phyloP scores from a whole-genome alignment of 2,329 filamentous ascomycete genomes.

The Sordariomycetes sp. region DNA sequence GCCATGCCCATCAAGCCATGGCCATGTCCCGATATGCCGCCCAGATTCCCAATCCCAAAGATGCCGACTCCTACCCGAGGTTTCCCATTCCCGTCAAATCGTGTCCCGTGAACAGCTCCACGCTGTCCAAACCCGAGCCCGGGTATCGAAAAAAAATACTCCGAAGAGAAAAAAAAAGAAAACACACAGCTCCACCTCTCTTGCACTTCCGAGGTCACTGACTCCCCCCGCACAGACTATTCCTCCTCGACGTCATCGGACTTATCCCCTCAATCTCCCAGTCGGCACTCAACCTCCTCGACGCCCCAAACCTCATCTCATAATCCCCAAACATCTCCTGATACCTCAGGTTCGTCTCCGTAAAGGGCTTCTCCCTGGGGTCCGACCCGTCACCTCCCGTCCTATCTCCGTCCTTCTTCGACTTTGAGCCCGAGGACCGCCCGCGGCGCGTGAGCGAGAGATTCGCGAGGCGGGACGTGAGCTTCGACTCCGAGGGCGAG shows the following conservation, averaged over 20 bases:
- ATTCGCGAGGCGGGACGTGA: conserved; percentile 18
- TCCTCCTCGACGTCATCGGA: conserved; percentile 6
- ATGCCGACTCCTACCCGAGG: not conserved
- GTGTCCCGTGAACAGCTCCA: not conserved
- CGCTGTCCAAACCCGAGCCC: not conserved
- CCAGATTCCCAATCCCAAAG: not conserved
- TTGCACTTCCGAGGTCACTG: not conserved
- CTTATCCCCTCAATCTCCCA: conserved; percentile 4
- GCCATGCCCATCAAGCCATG: not conserved
- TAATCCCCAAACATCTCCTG: conserved; percentile 32
- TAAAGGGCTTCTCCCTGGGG: conserved; percentile 30
- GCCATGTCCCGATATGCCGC: not conserved
- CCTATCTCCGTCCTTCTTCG: conserved; percentile 6
- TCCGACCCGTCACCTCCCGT: conserved; percentile 13
- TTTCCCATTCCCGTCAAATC: not conserved
- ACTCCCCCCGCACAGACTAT: not conserved
- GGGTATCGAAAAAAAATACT: not conserved
- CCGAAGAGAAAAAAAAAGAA: not conserved
- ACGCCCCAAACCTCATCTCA: conserved; percentile 30
- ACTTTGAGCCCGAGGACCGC: not conserved
- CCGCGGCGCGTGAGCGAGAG: not conserved
- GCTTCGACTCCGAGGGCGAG: conserved; percentile 15
- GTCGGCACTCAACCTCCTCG: conserved; percentile 7
- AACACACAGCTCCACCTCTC: too few relatives aligned
- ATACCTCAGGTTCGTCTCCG: conserved; percentile 28